Evolutionary conservation across 441 rosid genomes (phyloP).

Genomic region (Gossypium davidsonii): DNA sequence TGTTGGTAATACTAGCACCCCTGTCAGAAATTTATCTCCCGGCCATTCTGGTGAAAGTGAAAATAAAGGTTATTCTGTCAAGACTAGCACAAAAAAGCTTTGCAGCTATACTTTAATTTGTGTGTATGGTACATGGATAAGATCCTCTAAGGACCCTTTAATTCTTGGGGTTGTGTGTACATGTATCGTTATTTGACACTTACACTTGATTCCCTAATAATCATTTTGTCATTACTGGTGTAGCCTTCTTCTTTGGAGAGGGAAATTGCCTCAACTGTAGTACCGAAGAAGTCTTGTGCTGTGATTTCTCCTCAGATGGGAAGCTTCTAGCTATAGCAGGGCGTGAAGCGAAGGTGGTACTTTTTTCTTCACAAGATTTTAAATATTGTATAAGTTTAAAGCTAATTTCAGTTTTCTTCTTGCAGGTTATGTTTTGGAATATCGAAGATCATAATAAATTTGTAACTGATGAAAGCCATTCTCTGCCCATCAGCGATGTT

Average conservation of each 20-base stretch:
- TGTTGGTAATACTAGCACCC: neutral
- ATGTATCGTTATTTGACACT: too few species aligned
- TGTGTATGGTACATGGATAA: too few species aligned
- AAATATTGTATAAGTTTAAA: neutral
- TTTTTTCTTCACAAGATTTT: neutral
- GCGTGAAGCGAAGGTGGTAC: slow-evolving; percentile 38
- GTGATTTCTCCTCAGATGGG: slow-evolving; percentile 45
- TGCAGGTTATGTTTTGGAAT: slow-evolving; percentile 35
- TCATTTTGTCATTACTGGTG: slow-evolving; percentile 4
- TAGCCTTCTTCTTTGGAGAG: slow-evolving; percentile 34
- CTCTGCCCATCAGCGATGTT: slow-evolving; percentile 34
- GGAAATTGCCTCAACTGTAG: slow-evolving; percentile 25
- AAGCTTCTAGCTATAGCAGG: slow-evolving; percentile 36
- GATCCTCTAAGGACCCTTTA: too few species aligned
- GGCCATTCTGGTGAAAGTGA: too few species aligned
- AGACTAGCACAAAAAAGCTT: neutral
- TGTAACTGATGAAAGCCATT: slow-evolving; percentile 26
- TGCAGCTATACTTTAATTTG: neutral
- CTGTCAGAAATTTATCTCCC: neutral
- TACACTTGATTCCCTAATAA: neutral
- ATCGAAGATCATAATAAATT: slow-evolving; percentile 21
- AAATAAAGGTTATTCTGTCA: too few species aligned
- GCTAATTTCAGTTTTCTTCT: slow-evolving; percentile 7
- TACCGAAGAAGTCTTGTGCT: slow-evolving; percentile 28
- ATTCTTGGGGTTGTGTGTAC: too few species aligned